Percentiles rank a stretch among this genome's conserved stretches.
Evolutionary conservation across 768 basidiomycete genomes (phyloP).

Genomic region (Amanita pseudoporphyria): DNA sequence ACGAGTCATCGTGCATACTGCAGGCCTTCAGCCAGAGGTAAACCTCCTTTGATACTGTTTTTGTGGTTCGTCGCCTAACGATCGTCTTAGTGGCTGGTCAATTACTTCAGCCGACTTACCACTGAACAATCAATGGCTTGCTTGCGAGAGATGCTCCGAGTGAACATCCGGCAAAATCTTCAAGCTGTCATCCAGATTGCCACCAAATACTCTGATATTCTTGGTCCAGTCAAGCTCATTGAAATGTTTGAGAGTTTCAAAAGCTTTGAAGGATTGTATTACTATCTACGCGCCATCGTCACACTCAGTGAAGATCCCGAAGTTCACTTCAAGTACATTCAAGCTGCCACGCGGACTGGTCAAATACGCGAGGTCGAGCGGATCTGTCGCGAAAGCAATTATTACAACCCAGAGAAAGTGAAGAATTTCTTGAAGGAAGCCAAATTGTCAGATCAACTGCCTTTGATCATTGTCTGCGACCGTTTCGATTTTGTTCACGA

Average conservation of each 20-base stretch:
- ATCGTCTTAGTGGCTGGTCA: slow-evolving; percentile 76
- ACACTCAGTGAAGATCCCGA: slow-evolving; percentile 95
- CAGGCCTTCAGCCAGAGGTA: slow-evolving; percentile 76
- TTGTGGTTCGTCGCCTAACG: slow-evolving; percentile 2
- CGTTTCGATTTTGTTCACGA: slow-evolving; percentile 99
- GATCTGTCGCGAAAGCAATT: slow-evolving; percentile 94
- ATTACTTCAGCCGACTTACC: slow-evolving; percentile 93
- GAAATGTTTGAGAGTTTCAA: slow-evolving; percentile 99
- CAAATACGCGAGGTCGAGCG: slow-evolving; percentile 99
- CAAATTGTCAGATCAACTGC: slow-evolving; percentile 91
- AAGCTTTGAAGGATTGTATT: slow-evolving; percentile 97
- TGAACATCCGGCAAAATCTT: slow-evolving; percentile 96
- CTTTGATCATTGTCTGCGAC: slow-evolving; percentile 99
- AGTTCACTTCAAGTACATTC: slow-evolving; percentile 99
- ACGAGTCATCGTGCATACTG: slow-evolving; percentile 91
- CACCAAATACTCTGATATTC: slow-evolving; percentile 96
- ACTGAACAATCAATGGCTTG: slow-evolving; percentile 96
- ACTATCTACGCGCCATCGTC: slow-evolving; percentile 96
- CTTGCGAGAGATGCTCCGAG: slow-evolving; percentile 92
- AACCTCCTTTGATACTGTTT: slow-evolving; percentile 15
- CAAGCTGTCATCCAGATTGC: slow-evolving; percentile 96
- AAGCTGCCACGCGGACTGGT: slow-evolving; percentile 95
- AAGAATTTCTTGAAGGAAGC: slow-evolving; percentile 99
- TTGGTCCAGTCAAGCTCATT: slow-evolving; percentile 94
- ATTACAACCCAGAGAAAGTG: slow-evolving; percentile 99